A percentile compares a stretch with the other conserved stretches of the same genome.
These are phyloP conservation scores for Acorus calamus DNA, from an alignment of 106 monocot genomes.

Conservation along the genomic window DNA sequence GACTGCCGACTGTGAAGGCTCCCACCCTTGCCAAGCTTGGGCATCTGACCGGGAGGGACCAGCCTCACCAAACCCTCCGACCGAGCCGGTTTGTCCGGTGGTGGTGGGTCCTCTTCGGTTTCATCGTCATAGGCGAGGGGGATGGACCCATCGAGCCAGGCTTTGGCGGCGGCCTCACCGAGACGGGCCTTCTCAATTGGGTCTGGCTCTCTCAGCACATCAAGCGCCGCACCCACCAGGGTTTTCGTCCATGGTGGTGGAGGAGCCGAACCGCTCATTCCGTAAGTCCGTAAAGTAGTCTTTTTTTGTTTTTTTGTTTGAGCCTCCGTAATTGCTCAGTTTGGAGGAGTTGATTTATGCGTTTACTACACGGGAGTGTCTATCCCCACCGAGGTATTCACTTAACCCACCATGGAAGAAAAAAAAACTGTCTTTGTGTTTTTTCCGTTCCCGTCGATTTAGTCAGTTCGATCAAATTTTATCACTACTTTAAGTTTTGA, in stretches of 20 bases:
- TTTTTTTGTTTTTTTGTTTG: too few species aligned
- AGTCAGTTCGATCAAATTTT: too few species aligned
- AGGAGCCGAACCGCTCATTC: too few species aligned
- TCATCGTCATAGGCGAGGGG: constrained; percentile 18
- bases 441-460: too few species aligned
- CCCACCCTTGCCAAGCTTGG: constrained; percentile 81
- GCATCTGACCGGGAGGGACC: constrained; percentile 51
- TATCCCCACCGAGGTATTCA: too few species aligned
- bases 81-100: constrained; percentile 26
- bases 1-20: constrained; percentile 72
- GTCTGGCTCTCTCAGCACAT: constrained; percentile 48
- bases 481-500: too few species aligned
- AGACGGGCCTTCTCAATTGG: constrained; percentile 65
- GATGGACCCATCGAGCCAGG: constrained; percentile 55
- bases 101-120: not conserved
- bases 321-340: too few species aligned
- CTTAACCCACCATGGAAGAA: too few species aligned
- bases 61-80: constrained; percentile 63
- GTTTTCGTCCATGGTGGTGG: constrained; percentile 4
- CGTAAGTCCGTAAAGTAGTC: too few species aligned
- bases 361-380: too few species aligned
- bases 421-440: too few species aligned
- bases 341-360: too few species aligned
- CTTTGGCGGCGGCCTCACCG: constrained; percentile 35
- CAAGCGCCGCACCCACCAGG: constrained; percentile 57